phyloP scores from a whole-genome alignment of 1,284 basidiomycete genomes.

The Melampsora americana region DNA sequence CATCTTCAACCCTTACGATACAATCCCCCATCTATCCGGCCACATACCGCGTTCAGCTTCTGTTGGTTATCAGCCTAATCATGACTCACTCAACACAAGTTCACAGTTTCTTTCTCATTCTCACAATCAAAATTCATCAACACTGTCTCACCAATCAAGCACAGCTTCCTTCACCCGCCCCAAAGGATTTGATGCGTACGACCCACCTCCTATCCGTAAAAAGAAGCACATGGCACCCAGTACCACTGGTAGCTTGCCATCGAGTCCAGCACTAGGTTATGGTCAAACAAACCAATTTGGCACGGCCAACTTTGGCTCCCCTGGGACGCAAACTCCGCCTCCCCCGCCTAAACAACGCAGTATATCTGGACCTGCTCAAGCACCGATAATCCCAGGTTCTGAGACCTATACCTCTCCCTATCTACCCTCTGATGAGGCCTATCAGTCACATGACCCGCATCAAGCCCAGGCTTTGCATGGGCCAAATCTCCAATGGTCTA shows the following conservation, averaged over 20 bases:
- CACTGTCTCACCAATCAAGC: neutral
- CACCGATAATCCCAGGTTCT: neutral
- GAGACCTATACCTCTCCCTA: neutral
- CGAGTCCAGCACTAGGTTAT: conserved; percentile 36
- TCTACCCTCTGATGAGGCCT: neutral
- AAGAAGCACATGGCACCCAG: conserved; percentile 29
- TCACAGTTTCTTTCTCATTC: neutral
- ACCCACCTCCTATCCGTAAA: conserved; percentile 41
- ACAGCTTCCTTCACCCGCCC: conserved; percentile 28
- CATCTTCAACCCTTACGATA: conserved; percentile 6
- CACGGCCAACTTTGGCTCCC: conserved; percentile 1
- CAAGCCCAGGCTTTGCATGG: neutral
- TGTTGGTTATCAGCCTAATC: conserved; percentile 14
- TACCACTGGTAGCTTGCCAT: conserved; percentile 29
- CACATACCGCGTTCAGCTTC: conserved; percentile 37
- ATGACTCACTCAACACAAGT: neutral
- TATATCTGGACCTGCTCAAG: conserved; percentile 29
- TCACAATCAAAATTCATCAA: neutral
- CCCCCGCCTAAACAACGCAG: conserved; percentile 34
- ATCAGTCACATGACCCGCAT: neutral
- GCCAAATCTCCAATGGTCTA: neutral
- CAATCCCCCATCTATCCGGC: conserved; percentile 8
- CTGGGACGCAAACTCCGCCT: conserved; percentile 7
- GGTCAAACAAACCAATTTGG: conserved; percentile 19
- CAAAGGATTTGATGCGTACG: conserved; percentile 40